These are phyloP conservation scores for Globisporangium spinosum DNA, from an alignment of 352 stramenopile species.

Conservation along the genomic window DNA sequence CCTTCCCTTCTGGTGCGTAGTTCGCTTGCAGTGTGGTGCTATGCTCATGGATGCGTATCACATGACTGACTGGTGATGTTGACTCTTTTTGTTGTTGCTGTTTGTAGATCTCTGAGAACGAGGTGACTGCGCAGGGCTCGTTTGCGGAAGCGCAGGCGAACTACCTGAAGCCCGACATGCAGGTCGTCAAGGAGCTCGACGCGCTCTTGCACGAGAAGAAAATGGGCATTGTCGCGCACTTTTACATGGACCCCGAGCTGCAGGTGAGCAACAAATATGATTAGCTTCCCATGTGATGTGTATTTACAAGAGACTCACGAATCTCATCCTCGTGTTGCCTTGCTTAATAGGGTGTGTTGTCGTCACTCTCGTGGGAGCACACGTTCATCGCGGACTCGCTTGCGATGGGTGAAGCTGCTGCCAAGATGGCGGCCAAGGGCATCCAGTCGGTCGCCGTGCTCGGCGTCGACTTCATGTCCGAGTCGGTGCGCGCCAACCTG, in stretches of 20 bases:
- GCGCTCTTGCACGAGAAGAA: constrained; percentile 88
- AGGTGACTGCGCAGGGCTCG: constrained; percentile 74
- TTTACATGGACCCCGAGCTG: constrained; percentile 98
- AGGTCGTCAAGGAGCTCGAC: constrained; percentile 87
- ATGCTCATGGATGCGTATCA: not conserved
- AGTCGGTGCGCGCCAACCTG: constrained; percentile 93
- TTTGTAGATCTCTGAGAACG: constrained; percentile 64
- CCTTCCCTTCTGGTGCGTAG: constrained; percentile 72
- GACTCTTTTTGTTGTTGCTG: not conserved
- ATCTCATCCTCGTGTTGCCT: not conserved
- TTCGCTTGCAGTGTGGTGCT: not conserved
- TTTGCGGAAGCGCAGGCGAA: constrained; percentile 88
- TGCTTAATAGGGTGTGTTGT: constrained; percentile 54
- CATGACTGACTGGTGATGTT: not conserved
- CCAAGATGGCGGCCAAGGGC: constrained; percentile 91
- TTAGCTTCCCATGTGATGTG: no score
- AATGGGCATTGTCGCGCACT: constrained; percentile 96
- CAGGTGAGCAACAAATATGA: constrained; percentile 56
- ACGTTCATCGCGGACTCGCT: constrained; percentile 96
- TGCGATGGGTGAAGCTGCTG: constrained; percentile 96
- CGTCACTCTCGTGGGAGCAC: constrained; percentile 82
- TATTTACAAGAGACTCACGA: no score
- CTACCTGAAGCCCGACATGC: constrained; percentile 81
- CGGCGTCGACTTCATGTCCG: constrained; percentile 98
- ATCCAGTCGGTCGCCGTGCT: constrained; percentile 92